Evolutionary conservation across 805 yeast genomes (phyloP).

Genomic region (Tetrapisispora phaffii): DNA sequence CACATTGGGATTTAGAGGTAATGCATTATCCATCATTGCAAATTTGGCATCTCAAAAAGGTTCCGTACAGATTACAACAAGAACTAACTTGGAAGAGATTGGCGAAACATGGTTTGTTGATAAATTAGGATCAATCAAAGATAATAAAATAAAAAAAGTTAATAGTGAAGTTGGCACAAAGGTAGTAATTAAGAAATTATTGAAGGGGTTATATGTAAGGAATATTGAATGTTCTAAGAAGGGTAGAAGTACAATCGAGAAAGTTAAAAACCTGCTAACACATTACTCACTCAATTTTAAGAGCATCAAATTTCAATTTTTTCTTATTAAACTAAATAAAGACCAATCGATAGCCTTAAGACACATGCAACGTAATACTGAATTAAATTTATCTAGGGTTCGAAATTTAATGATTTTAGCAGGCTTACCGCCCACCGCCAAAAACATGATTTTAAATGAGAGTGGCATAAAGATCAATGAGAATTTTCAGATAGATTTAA

Average conservation of each 20-base stretch:
- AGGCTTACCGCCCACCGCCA: slow-evolving; percentile 6
- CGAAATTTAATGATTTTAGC: slow-evolving; percentile 7
- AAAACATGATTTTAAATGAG: slow-evolving; percentile 7
- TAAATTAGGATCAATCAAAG: slow-evolving; percentile 20
- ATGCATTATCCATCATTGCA: slow-evolving; percentile 35
- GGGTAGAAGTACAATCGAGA: slow-evolving; percentile 17
- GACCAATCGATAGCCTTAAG: slow-evolving; percentile 11
- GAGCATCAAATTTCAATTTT: slow-evolving; percentile 26
- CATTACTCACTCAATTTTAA: slow-evolving; percentile 28
- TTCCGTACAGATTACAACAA: slow-evolving; percentile 26
- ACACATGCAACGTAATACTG: slow-evolving; percentile 9
- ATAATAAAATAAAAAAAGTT: slow-evolving; percentile 11
- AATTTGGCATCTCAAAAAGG: slow-evolving; percentile 20
- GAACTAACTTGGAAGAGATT: slow-evolving; percentile 22
- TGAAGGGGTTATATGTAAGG: slow-evolving; percentile 30
- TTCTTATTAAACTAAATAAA: slow-evolving; percentile 14
- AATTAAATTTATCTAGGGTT: background rate
- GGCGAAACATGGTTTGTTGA: slow-evolving; percentile 33
- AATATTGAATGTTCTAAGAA: slow-evolving; percentile 24
- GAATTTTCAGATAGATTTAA: slow-evolving; percentile 8
- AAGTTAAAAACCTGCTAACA: slow-evolving; percentile 18
- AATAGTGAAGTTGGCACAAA: slow-evolving; percentile 32
- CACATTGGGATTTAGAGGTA: slow-evolving; percentile 43
- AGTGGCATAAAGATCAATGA: slow-evolving; percentile 6
- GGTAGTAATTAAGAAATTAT: slow-evolving; percentile 26